Evolutionary conservation across 1,139 yeast species (phyloP), one percentile per base, ranked within the genome.

Genomic region (Sugiyamaella xylanicola): DNA sequence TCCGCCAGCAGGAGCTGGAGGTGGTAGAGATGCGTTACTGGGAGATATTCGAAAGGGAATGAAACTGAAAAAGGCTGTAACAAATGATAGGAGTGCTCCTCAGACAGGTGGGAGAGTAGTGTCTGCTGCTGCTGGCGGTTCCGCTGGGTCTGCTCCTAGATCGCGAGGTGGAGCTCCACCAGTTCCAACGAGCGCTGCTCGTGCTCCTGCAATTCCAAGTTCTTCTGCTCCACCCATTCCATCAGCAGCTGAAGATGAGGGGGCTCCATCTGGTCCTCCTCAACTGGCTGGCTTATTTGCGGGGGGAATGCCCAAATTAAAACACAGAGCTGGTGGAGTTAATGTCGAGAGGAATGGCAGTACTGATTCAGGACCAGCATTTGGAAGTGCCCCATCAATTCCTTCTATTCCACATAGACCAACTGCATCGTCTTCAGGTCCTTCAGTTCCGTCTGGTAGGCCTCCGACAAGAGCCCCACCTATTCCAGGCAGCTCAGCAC

Each of bases 21-120:
- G 62, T 1, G 67, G 64, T 19, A 56, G 95, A 67, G 89, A 87
- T 66, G 97, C 97, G 0, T 76, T 92, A 51, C 76, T 92, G 40
- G 90, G 93, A 36, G 96, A 90, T 69, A 92, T 92, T 62, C 81
- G 92, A 63, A 87, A 88, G 65, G 98, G 97, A 17, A 76, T 78
- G 61, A 75, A 67, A 55, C 77, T 92, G 62, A 90, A 88, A 71
- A 89, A 90, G 64, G 87, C 96, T 0, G 80, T 78, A 46, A 87
- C 92, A 0, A 80, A 86, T 59, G 95, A 86, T 66, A 75, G 88
- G 64, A 81, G 86, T 59, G 81, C 79, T 0, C 88, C 90, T 1
- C 56, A 64, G 46, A 69, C 81, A 0, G 78, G 73, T 3, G 80
- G 82, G 2, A 69, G 74, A 7, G 65, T 63, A 56, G 62, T 60